phyloP scores from a whole-genome alignment of 176 grass and related monocot species.

The Echinochloa phyllopogon region DNA sequence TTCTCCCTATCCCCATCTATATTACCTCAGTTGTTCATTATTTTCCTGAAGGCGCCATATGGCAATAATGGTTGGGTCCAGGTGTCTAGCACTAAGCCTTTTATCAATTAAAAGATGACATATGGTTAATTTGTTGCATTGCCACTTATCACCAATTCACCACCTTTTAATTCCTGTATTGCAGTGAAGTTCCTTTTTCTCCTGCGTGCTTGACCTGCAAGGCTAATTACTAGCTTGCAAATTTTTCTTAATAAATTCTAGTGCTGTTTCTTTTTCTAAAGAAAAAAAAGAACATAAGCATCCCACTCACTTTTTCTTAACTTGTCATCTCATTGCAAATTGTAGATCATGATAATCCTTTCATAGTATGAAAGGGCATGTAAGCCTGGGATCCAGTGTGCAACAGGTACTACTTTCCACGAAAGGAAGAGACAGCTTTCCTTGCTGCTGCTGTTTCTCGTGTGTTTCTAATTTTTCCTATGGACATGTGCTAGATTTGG shows the following conservation, averaged over 20 bases:
- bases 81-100: slow-evolving; percentile 64
- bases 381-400: slow-evolving; percentile 9
- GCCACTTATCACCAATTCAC: slow-evolving; percentile 58
- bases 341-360: slow-evolving; percentile 38
- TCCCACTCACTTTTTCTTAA: slow-evolving; percentile 28
- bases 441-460: slow-evolving; percentile 37
- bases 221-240: slow-evolving; percentile 31
- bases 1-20: slow-evolving; percentile 46
- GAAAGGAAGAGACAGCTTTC: slow-evolving; percentile 27
- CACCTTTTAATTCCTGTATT: slow-evolving; percentile 39
- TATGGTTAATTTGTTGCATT: slow-evolving; percentile 46
- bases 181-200: slow-evolving; percentile 48
- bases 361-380: slow-evolving; percentile 25
- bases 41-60: slow-evolving; percentile 37
- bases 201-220: slow-evolving; percentile 37
- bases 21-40: slow-evolving; percentile 46
- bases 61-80: slow-evolving; percentile 55
- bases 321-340: slow-evolving; percentile 31
- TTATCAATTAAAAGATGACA: slow-evolving; percentile 55
- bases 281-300: slow-evolving; percentile 10
- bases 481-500: slow-evolving; percentile 27
- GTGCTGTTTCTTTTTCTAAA: slow-evolving; percentile 45
- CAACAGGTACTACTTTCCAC: slow-evolving; percentile 25
- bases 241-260: slow-evolving; percentile 42
- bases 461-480: neutral